These are phyloP conservation scores for Claviceps pusilla DNA, from an alignment of 2,329 filamentous ascomycete genomes.

Conservation along the genomic window DNA sequence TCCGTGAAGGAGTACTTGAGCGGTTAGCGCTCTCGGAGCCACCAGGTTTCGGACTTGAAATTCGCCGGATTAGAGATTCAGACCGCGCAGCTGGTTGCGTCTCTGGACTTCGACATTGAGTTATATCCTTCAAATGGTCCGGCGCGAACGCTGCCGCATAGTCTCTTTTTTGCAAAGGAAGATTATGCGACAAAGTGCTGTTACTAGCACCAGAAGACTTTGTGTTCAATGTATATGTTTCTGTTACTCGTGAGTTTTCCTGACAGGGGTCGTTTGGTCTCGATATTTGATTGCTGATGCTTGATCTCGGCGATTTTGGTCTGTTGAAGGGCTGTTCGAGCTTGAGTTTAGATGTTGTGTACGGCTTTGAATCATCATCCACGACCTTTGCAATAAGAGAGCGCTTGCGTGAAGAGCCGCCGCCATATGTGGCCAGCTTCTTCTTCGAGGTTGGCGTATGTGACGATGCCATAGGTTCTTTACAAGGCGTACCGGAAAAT, in stretches of 20 bases:
- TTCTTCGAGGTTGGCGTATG: slow-evolving; percentile 1
- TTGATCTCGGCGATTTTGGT: not conserved
- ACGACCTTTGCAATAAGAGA: not conserved
- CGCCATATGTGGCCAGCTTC: slow-evolving; percentile 1
- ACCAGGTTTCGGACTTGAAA: not conserved
- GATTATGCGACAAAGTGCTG: not conserved
- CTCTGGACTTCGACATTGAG: not conserved
- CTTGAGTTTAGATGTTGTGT: not conserved
- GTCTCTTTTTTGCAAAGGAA: slow-evolving; percentile 1
- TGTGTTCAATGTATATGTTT: not conserved
- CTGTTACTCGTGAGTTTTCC: not conserved
- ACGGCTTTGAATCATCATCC: not conserved
- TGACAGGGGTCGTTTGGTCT: not conserved
- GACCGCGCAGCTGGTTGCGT: not conserved
- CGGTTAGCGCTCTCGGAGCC: not conserved
- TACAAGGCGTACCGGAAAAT: not conserved
- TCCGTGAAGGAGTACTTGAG: slow-evolving; percentile 1
- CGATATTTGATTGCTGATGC: not conserved
- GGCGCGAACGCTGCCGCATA: slow-evolving; percentile 1
- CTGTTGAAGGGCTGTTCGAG: not conserved
- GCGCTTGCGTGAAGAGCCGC: slow-evolving; percentile 1
- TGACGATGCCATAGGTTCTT: slow-evolving; percentile 1
- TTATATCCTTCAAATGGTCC: not conserved
- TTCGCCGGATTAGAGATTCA: not conserved
- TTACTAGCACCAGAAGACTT: not conserved